Evolutionary conservation across 1,139 yeast genomes (phyloP).

Genomic region (Blastobotrys serpentis): DNA sequence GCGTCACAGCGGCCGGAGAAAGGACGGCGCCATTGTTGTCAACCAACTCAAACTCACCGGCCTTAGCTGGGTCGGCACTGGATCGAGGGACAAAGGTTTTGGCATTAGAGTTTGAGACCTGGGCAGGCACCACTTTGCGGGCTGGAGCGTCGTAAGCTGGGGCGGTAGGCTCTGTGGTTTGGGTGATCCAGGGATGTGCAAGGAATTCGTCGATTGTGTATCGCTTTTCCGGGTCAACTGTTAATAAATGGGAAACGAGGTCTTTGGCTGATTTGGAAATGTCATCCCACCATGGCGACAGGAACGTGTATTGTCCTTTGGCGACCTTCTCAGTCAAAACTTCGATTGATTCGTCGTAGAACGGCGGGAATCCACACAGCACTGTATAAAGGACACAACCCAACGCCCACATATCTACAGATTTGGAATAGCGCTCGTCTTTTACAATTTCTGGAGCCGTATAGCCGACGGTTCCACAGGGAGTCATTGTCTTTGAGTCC

Average conservation of each 20-base stretch:
- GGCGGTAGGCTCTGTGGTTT: constrained; percentile 32
- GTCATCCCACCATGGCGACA: constrained; percentile 98
- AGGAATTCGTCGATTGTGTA: constrained; percentile 77
- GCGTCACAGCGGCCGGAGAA: constrained; percentile 88
- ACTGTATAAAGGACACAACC: constrained; percentile 91
- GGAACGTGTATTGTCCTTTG: constrained; percentile 75
- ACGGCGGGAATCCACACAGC: constrained; percentile 94
- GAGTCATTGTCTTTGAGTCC: constrained; percentile 70
- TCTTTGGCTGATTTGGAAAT: constrained; percentile 74
- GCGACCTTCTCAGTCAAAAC: constrained; percentile 81
- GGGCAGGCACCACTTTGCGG: constrained; percentile 8
- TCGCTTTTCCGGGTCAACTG: constrained; percentile 77
- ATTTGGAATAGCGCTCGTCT: constrained; percentile 80
- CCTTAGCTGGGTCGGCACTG: constrained; percentile 15
- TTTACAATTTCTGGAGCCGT: constrained; percentile 94
- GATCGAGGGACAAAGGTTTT: constrained; percentile 10
- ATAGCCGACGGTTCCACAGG: constrained; percentile 88
- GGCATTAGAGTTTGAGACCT: constrained; percentile 10
- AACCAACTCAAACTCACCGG: constrained; percentile 4
- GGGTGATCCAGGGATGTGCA: constrained; percentile 78
- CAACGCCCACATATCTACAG: constrained; percentile 95
- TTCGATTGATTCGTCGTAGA: constrained; percentile 84
- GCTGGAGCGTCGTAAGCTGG: constrained; percentile 34
- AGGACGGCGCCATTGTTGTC: constrained; percentile 40
- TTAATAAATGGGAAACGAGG: constrained; percentile 70